Evolutionary conservation across 73 alveolate genomes (phyloP).

Genomic region (Uronychia setigera): DNA sequence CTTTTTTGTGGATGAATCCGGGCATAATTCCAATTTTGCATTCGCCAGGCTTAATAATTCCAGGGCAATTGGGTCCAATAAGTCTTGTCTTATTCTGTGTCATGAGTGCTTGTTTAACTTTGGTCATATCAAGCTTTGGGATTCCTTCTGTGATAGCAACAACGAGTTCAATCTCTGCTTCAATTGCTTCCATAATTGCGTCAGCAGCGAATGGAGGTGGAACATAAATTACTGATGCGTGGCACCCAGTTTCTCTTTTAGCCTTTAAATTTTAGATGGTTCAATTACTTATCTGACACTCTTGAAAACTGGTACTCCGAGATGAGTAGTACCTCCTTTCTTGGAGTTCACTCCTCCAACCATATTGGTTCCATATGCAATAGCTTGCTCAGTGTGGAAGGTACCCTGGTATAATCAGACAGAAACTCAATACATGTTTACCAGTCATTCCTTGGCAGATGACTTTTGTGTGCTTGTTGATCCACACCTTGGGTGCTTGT

Average conservation of each 20-base stretch:
- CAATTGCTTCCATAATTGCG: constrained; percentile 92
- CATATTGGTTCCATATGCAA: constrained; percentile 92
- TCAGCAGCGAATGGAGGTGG: constrained; percentile 97
- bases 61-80: constrained; percentile 98
- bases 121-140: constrained; percentile 93
- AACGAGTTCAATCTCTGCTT: constrained; percentile 90
- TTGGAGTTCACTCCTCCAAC: constrained; percentile 97
- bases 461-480: constrained; percentile 96
- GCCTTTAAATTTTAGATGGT: constrained; percentile 59
- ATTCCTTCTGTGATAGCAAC: constrained; percentile 98
- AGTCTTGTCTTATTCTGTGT: constrained; percentile 87
- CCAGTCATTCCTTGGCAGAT: constrained; percentile 98
- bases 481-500: constrained; percentile 57
- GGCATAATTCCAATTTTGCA: constrained; percentile 99
- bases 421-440: constrained; percentile 69
- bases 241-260: constrained; percentile 84
- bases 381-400: constrained; percentile 93
- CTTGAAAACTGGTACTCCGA: constrained; percentile 88
- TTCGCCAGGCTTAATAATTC: constrained; percentile 97
- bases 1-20: constrained; percentile 91
- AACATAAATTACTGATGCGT: constrained; percentile 96
- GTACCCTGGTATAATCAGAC: constrained; percentile 78
- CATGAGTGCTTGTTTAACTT: constrained; percentile 91
- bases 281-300: constrained; percentile 28
- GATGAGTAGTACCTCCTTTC: constrained; percentile 83